Evolutionary conservation across 2,329 filamentous ascomycete species (phyloP).

Genomic region (Chrysosporium keratinophilum): DNA sequence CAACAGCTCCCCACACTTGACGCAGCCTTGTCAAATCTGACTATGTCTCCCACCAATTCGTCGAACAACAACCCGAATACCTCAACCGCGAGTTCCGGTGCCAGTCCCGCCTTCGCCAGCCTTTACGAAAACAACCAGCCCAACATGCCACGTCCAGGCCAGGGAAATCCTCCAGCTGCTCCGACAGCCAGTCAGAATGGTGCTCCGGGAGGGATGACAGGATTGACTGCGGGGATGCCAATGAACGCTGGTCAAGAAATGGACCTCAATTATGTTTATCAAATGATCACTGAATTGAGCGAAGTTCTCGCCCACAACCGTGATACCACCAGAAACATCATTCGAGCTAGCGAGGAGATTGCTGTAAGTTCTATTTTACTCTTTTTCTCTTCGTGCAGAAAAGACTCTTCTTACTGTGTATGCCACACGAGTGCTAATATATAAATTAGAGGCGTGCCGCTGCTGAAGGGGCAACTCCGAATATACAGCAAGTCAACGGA

Average conservation of each 20-base stretch:
- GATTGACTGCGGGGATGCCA: constrained; percentile 31
- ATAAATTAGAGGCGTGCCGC: constrained; percentile 34
- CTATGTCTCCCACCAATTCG: constrained; percentile 14
- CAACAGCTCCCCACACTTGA: constrained; percentile 26
- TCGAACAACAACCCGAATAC: constrained; percentile 1
- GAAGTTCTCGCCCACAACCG: constrained; percentile 41
- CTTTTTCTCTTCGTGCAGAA: not conserved
- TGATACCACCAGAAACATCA: constrained; percentile 41
- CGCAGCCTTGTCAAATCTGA: constrained; percentile 24
- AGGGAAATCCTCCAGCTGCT: constrained; percentile 25
- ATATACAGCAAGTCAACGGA: constrained; percentile 35
- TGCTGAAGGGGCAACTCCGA: constrained; percentile 31
- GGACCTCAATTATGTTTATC: constrained; percentile 42
- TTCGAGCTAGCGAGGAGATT: constrained; percentile 41
- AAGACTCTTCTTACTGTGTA: not conserved
- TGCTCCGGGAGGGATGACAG: constrained; percentile 15
- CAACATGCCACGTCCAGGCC: constrained; percentile 26
- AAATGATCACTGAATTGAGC: constrained; percentile 42
- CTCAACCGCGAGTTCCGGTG: constrained; percentile 18
- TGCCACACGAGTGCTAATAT: not conserved
- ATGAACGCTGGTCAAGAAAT: constrained; percentile 43
- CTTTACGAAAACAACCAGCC: constrained; percentile 28
- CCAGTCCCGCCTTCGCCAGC: constrained; percentile 16
- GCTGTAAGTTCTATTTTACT: constrained; percentile 28
- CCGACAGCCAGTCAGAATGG: constrained; percentile 16